phyloP scores from a whole-genome alignment of 75 land plant species.

The Pinus taeda region DNA sequence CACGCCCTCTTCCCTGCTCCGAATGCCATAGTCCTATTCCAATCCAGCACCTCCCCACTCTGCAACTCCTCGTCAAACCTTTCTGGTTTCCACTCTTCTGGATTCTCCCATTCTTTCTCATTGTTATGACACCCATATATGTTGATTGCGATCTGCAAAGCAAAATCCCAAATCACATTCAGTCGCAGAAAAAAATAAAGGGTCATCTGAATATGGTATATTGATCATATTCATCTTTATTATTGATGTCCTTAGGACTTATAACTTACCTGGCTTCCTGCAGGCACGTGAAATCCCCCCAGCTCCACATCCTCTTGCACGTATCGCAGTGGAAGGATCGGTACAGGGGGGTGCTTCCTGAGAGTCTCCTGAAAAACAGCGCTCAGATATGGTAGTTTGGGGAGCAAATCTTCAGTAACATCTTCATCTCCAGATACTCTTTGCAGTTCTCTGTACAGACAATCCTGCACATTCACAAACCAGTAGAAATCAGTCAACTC shows the following conservation, averaged over 20 bases:
- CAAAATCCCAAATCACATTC: not conserved
- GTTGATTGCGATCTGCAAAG: conserved; percentile 61
- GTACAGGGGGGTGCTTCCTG: conserved; percentile 72
- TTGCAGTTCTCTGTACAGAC: conserved; percentile 53
- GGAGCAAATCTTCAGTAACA: conserved; percentile 70
- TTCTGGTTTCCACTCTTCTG: conserved; percentile 80
- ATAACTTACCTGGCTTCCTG: conserved; percentile 58
- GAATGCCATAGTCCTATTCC: conserved; percentile 78
- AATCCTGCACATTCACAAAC: conserved; percentile 42
- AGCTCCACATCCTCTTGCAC: conserved; percentile 75
- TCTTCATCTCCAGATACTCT: conserved; percentile 48
- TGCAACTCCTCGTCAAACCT: conserved; percentile 45
- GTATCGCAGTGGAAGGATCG: conserved; percentile 72
- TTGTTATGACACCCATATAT: conserved; percentile 78
- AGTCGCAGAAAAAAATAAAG: not conserved
- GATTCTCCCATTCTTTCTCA: conserved; percentile 59
- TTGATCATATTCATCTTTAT: not conserved
- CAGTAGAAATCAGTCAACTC: not conserved
- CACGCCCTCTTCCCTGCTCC: conserved; percentile 89
- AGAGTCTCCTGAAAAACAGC: conserved; percentile 92
- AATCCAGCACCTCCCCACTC: conserved; percentile 44
- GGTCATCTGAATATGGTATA: not conserved
- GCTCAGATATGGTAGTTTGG: conserved; percentile 63
- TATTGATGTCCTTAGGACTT: not conserved
- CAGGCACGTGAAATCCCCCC: conserved; percentile 78